Evolutionary conservation across 768 basidiomycete species (phyloP), one percentile per base, ranked within the genome.

Genomic region (Pisolithus tinctorius): DNA sequence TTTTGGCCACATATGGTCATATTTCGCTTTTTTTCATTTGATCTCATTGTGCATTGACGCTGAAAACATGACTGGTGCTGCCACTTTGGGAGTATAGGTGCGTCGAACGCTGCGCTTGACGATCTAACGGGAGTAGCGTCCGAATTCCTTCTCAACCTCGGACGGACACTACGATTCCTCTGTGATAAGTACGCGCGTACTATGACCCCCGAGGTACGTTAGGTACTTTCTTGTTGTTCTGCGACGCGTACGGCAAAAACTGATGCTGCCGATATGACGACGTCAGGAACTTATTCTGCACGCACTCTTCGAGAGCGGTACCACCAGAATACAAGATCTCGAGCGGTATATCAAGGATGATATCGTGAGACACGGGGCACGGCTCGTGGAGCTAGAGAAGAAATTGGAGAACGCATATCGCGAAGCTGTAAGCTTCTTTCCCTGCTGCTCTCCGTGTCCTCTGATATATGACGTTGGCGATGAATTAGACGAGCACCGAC

Each of bases 311-410:
- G 92, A 96, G 69, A 89, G 87, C 53, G 94, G 94, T 4, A 82
- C 80, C 6, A 81, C 89, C 0, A 79, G 82, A 50, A 71, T 93
- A 8, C 76, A 83, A 60, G 86, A 89, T 55, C 78, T 98, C 1
- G 91, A 94, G 58, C 77, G 83, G 11, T 93, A 96, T 63, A 81
- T 97, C 63, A 81, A 81, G 45, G 93, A 97, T 54, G 95, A 96
- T 54, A 77, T 98, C 38, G 74, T 91, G 58, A 78, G 89, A 42
- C 85, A 95, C 60, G 89, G 91, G 7, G 66, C 75, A 8, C 81
- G 91, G 45, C 69, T 98, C 20, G 60, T 67, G 1, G 93, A 94
- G 42, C 71, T 94, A 47, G 87, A 91, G 70, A 86, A 87, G 77
- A 95, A 93, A 71, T 79, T 96, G 16, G 78, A 83, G 50, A 76